Evolutionary conservation across 164 flowering plant species (phyloP), one percentile per base, ranked within the genome.

Genomic region (Warburgia ugandensis): DNA sequence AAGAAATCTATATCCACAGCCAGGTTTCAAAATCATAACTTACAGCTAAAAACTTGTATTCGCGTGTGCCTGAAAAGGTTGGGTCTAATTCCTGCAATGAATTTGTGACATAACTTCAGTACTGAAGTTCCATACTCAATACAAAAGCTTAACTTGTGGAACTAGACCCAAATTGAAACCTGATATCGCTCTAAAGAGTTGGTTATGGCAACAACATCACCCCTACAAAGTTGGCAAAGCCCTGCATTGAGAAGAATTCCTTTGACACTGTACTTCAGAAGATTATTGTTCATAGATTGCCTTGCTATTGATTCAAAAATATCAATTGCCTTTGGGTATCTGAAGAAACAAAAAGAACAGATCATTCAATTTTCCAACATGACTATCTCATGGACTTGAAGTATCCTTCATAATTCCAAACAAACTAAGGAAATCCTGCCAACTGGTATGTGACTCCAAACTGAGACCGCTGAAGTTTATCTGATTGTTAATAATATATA

Each of bases 161-260:
- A n/a, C n/a, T n/a, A n/a, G n/a, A n/a, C n/a, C n/a, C n/a, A 35
- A 60, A 49, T 1, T 16, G 23, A 27, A 35, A 86, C 95, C 95
- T 86, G 86, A 72, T 86, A 86, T 64, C 70, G 68, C 61, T 84
- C 95, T 50, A 89, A 66, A 33, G 97, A 70, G 51, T 89, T 89
- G 65, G 71, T 71, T 12, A 86, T 81, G 17, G 95, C 84, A 50
- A 89, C 90, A 52, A 72, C 70, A 67, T 89, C 97, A 2, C 73
- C 80, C 64, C 73, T 86, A 68, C 95, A 89, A 45, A 86, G 87
- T 51, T 86, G 88, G 72, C 95, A 89, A 59, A 89, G 72, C 35
- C 97, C 97, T 65, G 97, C 95, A 73, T 86, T 86, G 23, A 90
- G 90, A 52, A 90, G 90, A 71, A 74, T 70, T 13, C 86, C 86